These are phyloP conservation scores for Botryosphaeria agaves DNA, from an alignment of 2,329 filamentous ascomycete genomes.

Conservation along the genomic window DNA sequence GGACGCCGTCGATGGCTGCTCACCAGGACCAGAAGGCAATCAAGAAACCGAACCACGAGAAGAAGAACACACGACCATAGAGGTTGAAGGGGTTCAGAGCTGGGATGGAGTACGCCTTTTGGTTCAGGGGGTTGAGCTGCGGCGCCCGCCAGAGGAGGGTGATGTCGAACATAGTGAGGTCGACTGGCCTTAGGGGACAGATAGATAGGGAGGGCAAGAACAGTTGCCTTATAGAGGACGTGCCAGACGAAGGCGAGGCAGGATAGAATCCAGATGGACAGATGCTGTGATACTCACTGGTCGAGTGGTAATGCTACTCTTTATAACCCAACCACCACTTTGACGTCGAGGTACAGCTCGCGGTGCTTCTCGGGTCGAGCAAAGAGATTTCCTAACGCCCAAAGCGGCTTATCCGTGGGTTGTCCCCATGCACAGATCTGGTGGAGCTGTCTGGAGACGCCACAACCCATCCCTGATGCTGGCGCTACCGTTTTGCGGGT, in stretches of 20 bases:
- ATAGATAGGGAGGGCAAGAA: too few species aligned
- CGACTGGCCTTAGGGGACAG: neutral
- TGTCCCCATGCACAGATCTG: neutral
- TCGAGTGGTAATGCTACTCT: neutral
- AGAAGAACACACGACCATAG: constrained; percentile 81
- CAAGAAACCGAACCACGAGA: constrained; percentile 76
- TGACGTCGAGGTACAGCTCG: neutral
- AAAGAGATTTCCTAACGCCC: neutral
- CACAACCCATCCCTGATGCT: too few species aligned
- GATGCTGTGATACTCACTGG: neutral
- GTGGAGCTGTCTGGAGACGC: neutral
- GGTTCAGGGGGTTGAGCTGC: constrained; percentile 67
- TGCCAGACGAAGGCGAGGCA: too few species aligned
- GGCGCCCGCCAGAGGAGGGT: constrained; percentile 34
- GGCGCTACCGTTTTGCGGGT: too few species aligned
- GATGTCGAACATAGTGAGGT: constrained; percentile 3
- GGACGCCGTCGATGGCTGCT: constrained; percentile 10
- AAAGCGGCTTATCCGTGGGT: neutral
- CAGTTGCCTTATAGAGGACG: too few species aligned
- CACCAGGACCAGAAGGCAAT: constrained; percentile 72
- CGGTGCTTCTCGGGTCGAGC: neutral
- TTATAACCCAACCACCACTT: neutral
- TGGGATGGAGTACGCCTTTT: constrained; percentile 67
- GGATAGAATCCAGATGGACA: neutral
- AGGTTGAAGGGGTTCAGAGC: constrained; percentile 59